A percentile compares a stretch with the other conserved stretches of the same genome.
These are phyloP conservation scores for Mrakia frigida DNA, from an alignment of 768 basidiomycete species.

Conservation along the genomic window DNA sequence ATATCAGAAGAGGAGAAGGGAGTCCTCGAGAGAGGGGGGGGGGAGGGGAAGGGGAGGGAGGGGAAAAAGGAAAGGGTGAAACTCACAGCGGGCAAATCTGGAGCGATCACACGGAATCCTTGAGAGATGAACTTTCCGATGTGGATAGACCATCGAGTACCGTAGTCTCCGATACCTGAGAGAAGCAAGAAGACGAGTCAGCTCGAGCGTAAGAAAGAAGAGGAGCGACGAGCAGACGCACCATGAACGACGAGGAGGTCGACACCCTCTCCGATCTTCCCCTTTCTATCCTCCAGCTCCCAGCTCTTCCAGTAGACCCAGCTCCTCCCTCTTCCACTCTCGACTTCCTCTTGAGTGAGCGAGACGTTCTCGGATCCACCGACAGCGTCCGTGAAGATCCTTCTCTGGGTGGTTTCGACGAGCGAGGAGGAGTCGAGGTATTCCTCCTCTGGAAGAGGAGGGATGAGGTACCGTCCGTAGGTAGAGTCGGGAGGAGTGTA, in stretches of 20 bases:
- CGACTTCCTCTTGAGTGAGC: conserved; percentile 16
- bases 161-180: conserved; percentile 27
- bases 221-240: not conserved
- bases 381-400: conserved; percentile 11
- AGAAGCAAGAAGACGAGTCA: not conserved
- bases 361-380: conserved; percentile 16
- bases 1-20: not conserved
- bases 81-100: conserved; percentile 27
- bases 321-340: not conserved
- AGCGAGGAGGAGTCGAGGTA: conserved; percentile 1
- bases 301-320: conserved; percentile 30
- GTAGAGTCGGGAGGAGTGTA: conserved; percentile 28
- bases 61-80: not conserved
- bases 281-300: conserved; percentile 17
- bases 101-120: conserved; percentile 25
- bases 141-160: conserved; percentile 16
- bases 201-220: not conserved
- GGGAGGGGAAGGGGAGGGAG: not conserved
- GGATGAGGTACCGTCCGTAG: conserved; percentile 21
- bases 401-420: not conserved
- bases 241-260: conserved; percentile 16
- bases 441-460: conserved; percentile 14
- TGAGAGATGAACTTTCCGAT: not conserved
- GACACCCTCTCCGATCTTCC: conserved; percentile 11
- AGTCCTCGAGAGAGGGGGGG: not conserved